Percentiles rank a stretch among this genome's conserved stretches.
Conservation (phyloP, 2,329 filamentous ascomycete genomes). For the Atkinsonella hypoxylon region DNA sequence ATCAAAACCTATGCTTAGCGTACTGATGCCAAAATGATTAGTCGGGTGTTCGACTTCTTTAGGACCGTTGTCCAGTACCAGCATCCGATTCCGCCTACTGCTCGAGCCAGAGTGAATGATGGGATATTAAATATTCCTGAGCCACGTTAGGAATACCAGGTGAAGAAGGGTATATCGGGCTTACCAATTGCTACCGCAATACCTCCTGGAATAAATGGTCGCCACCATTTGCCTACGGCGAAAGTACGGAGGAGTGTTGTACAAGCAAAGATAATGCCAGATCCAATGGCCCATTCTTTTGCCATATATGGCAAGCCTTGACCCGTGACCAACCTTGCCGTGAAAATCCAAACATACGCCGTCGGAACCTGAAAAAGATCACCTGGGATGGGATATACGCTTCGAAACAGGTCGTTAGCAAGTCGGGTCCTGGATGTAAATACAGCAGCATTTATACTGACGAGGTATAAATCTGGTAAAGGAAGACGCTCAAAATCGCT, state of each 20-base stretch:
- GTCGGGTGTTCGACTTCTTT: slow-evolving; percentile 51
- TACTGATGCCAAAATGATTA: slow-evolving; percentile 76
- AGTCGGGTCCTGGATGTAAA: not conserved
- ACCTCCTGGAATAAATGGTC: slow-evolving; percentile 71
- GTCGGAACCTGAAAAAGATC: slow-evolving; percentile 89
- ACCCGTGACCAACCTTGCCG: slow-evolving; percentile 82
- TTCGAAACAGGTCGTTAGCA: slow-evolving; percentile 15
- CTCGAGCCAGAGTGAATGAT: slow-evolving; percentile 83
- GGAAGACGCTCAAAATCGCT: slow-evolving; percentile 71
- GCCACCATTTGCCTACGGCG: slow-evolving; percentile 47
- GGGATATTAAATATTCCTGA: slow-evolving; percentile 94
- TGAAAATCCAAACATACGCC: slow-evolving; percentile 95
- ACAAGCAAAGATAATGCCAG: slow-evolving; percentile 61
- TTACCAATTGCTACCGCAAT: slow-evolving; percentile 88
- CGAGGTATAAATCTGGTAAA: slow-evolving; percentile 79
- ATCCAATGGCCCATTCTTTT: slow-evolving; percentile 62
- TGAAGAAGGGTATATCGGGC: slow-evolving; percentile 6
- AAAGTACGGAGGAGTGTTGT: slow-evolving; percentile 61
- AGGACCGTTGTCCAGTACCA: slow-evolving; percentile 62
- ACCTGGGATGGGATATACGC: slow-evolving; percentile 79
- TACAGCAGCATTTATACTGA: slow-evolving; percentile 11
- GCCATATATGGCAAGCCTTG: slow-evolving; percentile 78
- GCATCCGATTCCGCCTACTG: slow-evolving; percentile 60
- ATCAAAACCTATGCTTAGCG: slow-evolving; percentile 14
- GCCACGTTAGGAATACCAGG: not conserved